Base-by-base conservation (phyloP, 2,329 filamentous ascomycete species). In the Fusarium sp. region DNA sequence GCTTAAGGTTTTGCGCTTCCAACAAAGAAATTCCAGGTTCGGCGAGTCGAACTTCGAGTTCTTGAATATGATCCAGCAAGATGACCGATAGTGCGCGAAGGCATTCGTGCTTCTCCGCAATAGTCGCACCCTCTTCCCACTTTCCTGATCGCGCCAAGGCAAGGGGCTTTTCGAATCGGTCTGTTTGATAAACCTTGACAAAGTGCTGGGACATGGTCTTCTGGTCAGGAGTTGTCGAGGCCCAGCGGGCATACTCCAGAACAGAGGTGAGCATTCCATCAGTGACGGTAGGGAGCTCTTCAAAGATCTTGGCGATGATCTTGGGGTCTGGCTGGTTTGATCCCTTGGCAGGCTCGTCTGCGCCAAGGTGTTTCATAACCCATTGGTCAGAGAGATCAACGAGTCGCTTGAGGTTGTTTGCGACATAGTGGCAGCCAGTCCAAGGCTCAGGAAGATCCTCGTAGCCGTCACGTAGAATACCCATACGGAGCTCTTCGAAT, bases 361-460 rank as follows among this genome's bases (percentile, higher is more conserved):
- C 71, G 1, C 80, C 76, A 27, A 84, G 85, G 71, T 87, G 83
- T 61, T 87, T 84, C 56, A 86, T 85, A 4, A 89, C 83, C 89
- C 88, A 90, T 67, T 87, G 85, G 30, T 87, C 85, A 43, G 86
- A 87, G 20, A 92, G 85, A 72, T 91, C 88, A 27, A 90, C 84
- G 17, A 92, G 85, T 20, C 90, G 89, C 78, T 90, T 89, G 14
- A 87, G 78, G 70, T 91, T 92, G 80, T 91, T 91, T 60, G 90
- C 88, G 65, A 91, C 85, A 72, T 87, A 90, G 50, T 85, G 82
- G 74, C 89, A 90, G 17, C 94, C 95, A 0, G 95, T 98, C 97
- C 97, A 99, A 52, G 95, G 93, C 69, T 94, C 91, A 0, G 93
- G 90, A 10, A 98, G 86, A 12, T 88, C 90, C 22, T 91, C 88